Evolutionary conservation across 2,329 filamentous ascomycete species (phyloP).

Genomic region (Colletotrichum sp.): DNA sequence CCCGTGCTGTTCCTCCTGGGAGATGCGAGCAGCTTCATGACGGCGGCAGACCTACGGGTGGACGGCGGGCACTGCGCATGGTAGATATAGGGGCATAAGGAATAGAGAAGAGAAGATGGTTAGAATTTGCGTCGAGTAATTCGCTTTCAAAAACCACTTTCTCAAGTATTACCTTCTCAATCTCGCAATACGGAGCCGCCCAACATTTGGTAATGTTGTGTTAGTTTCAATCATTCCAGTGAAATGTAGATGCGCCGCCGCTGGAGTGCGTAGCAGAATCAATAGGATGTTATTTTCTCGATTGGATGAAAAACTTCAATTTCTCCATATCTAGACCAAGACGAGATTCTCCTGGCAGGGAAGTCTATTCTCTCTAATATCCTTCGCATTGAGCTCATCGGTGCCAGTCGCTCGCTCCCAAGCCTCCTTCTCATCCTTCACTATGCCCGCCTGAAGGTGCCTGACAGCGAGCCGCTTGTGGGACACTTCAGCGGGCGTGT

Average conservation of each 20-base stretch:
- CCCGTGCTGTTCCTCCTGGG: conserved; percentile 39
- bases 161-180: neutral
- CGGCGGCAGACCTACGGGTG: conserved; percentile 39
- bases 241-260: neutral
- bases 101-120: neutral
- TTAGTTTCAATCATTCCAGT: neutral
- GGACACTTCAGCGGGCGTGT: neutral
- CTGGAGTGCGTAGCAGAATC: neutral
- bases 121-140: neutral
- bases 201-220: neutral
- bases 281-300: neutral
- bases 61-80: conserved; percentile 43
- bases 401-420: neutral
- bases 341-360: neutral
- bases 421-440: neutral
- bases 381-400: neutral
- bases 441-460: neutral
- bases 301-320: neutral
- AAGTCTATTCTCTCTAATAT: neutral
- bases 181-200: neutral
- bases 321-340: neutral
- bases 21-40: conserved; percentile 43
- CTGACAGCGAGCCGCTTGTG: neutral
- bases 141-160: neutral
- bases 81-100: conserved; percentile 5